Evolutionary conservation across 371 early-diverging fungal genomes (phyloP).

Genomic region (Choanephora cucurbitarum): DNA sequence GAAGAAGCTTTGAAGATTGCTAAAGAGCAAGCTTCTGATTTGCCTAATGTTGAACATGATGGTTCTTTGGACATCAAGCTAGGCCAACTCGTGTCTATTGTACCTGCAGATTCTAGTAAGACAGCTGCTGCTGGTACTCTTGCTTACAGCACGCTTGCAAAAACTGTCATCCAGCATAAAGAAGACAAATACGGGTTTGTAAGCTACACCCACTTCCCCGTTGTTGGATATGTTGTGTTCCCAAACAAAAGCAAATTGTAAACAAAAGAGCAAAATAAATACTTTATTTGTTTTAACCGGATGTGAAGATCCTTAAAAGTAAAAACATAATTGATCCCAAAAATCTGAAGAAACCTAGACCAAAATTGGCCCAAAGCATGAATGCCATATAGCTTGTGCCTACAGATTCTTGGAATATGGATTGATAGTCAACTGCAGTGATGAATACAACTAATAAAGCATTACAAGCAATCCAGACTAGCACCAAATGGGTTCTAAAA

Average conservation of each 20-base stretch:
- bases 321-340: slow-evolving; percentile 77
- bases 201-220: slow-evolving; percentile 23
- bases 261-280: no score
- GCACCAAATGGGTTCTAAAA: slow-evolving; percentile 80
- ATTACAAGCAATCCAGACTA: slow-evolving; percentile 89
- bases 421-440: slow-evolving; percentile 41
- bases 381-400: slow-evolving; percentile 77
- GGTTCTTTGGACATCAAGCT: slow-evolving; percentile 22
- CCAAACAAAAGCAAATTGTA: slow-evolving; percentile 1
- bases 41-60: slow-evolving; percentile 12
- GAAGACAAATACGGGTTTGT: slow-evolving; percentile 15
- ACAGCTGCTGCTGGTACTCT: slow-evolving; percentile 44
- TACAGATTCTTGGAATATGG: slow-evolving; percentile 28
- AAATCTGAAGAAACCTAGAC: slow-evolving; percentile 78
- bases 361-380: slow-evolving; percentile 87
- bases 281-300: slow-evolving; percentile 13
- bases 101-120: slow-evolving; percentile 52
- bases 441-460: slow-evolving; percentile 68
- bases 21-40: slow-evolving; percentile 7
- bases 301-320: slow-evolving; percentile 46
- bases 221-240: slow-evolving; percentile 15
- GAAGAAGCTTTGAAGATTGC: slow-evolving; percentile 16
- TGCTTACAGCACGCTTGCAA: slow-evolving; percentile 26
- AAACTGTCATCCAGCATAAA: slow-evolving; percentile 37
- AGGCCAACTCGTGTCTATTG: slow-evolving; percentile 45